Percentiles rank a stretch among this genome's conserved stretches.
Evolutionary conservation across 176 grass and related monocot genomes (phyloP).

Genomic region (Oropetium thomaeum): DNA sequence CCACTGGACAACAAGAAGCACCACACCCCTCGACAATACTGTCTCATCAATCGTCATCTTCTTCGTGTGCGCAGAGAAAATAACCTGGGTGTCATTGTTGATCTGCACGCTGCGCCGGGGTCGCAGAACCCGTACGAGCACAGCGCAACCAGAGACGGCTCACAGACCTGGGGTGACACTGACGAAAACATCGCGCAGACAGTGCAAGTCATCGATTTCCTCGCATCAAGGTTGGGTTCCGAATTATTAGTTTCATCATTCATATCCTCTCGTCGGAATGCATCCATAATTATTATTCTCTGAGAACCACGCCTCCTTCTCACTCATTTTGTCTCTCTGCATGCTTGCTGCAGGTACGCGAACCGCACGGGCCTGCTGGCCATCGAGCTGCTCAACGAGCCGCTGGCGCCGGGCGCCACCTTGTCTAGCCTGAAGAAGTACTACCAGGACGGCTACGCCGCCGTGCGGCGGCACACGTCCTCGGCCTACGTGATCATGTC

Average conservation of each 20-base stretch:
- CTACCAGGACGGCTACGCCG: conserved; percentile 58
- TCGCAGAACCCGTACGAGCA: conserved; percentile 53
- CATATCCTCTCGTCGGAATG: no score
- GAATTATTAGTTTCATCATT: neutral
- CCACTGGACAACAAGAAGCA: neutral
- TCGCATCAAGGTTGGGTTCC: conserved; percentile 39
- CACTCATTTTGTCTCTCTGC: no score
- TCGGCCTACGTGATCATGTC: conserved; percentile 73
- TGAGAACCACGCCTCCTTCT: no score
- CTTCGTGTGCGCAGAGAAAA: conserved; percentile 18
- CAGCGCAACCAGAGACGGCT: conserved; percentile 40
- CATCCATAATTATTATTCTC: no score
- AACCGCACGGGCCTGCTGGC: conserved; percentile 42
- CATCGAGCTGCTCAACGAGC: conserved; percentile 71
- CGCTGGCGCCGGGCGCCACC: conserved; percentile 32
- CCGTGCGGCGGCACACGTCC: conserved; percentile 51
- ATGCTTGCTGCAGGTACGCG: conserved; percentile 63
- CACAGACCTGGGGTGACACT: conserved; percentile 42
- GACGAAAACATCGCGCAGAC: conserved; percentile 45
- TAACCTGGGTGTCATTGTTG: conserved; percentile 44
- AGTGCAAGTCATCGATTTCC: conserved; percentile 47
- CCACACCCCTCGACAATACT: neutral
- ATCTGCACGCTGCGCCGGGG: conserved; percentile 46
- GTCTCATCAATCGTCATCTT: neutral
- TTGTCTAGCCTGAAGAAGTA: conserved; percentile 51